phyloP scores from a whole-genome alignment of 805 yeast species.

The Saccharomycopsis sp. region DNA sequence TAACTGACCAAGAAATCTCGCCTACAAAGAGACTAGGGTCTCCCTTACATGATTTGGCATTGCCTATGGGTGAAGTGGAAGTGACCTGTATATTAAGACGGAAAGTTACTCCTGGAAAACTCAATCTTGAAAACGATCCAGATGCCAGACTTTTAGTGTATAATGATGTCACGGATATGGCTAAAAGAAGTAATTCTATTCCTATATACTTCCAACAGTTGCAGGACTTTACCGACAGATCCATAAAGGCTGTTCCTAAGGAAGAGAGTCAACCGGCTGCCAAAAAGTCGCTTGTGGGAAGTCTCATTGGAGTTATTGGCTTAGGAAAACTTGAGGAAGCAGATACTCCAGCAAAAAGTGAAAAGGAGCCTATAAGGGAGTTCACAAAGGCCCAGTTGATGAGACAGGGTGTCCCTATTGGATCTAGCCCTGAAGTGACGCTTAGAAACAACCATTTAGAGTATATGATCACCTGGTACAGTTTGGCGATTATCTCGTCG shows the following conservation, averaged over 20 bases:
- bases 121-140: slow-evolving; percentile 63
- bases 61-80: slow-evolving; percentile 67
- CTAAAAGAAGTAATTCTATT: slow-evolving; percentile 52
- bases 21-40: slow-evolving; percentile 41
- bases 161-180: slow-evolving; percentile 79
- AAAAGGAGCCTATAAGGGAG: slow-evolving; percentile 27
- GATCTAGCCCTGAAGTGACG: slow-evolving; percentile 72
- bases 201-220: slow-evolving; percentile 76
- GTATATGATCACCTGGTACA: slow-evolving; percentile 93
- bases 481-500: slow-evolving; percentile 67
- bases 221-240: slow-evolving; percentile 55
- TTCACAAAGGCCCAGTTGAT: slow-evolving; percentile 53
- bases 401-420: slow-evolving; percentile 85
- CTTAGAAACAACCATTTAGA: slow-evolving; percentile 86
- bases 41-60: slow-evolving; percentile 56
- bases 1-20: slow-evolving; percentile 55
- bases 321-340: background rate
- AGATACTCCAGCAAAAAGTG: background rate
- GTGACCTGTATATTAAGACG: slow-evolving; percentile 68
- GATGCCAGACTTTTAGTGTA: slow-evolving; percentile 68
- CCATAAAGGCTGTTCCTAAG: slow-evolving; percentile 36
- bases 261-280: slow-evolving; percentile 9
- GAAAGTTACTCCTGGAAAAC: slow-evolving; percentile 54
- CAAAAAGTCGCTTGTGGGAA: background rate
- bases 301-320: background rate